A percentile compares a stretch with the other conserved stretches of the same genome.
phyloP scores from a whole-genome alignment of 441 rosid species.

The Erodium trifolium region DNA sequence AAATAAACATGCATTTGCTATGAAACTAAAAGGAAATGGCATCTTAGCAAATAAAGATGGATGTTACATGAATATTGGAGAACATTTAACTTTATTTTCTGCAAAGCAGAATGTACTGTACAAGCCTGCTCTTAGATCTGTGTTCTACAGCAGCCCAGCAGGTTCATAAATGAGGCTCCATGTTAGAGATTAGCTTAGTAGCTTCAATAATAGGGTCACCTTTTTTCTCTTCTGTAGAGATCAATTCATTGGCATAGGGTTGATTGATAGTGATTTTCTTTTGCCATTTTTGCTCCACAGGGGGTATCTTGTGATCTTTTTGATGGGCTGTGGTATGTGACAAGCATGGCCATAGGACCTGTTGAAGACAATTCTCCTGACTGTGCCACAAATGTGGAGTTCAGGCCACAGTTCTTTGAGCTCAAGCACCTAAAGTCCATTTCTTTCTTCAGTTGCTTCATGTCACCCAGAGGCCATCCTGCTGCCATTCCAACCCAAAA shows the following conservation, averaged over 20 bases:
- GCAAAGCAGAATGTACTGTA: background rate
- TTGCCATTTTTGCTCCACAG: conserved; percentile 24
- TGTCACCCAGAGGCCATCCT: conserved; percentile 35
- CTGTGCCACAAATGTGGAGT: conserved; percentile 46
- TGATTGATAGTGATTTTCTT: background rate
- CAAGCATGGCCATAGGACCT: conserved; percentile 63
- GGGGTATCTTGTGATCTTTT: conserved; percentile 84
- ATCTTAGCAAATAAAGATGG: background rate
- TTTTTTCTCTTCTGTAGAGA: background rate
- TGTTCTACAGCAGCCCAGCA: background rate
- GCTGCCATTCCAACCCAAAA: conserved; percentile 29
- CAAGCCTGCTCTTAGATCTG: background rate
- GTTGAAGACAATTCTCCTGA: conserved; percentile 59
- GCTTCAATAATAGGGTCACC: background rate
- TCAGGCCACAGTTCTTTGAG: conserved; percentile 58
- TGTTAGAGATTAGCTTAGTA: background rate
- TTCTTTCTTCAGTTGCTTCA: conserved; percentile 61
- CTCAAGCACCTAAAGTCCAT: conserved; percentile 67
- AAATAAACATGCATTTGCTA: background rate
- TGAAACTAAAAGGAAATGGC: conserved; percentile 3
- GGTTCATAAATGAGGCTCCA: background rate
- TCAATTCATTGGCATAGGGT: background rate
- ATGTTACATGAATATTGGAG: background rate
- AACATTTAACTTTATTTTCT: background rate
- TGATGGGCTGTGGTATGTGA: conserved; percentile 73